Evolutionary conservation across 1,284 basidiomycete genomes (phyloP), one percentile per base, ranked within the genome.

Genomic region (Irpex sp.): DNA sequence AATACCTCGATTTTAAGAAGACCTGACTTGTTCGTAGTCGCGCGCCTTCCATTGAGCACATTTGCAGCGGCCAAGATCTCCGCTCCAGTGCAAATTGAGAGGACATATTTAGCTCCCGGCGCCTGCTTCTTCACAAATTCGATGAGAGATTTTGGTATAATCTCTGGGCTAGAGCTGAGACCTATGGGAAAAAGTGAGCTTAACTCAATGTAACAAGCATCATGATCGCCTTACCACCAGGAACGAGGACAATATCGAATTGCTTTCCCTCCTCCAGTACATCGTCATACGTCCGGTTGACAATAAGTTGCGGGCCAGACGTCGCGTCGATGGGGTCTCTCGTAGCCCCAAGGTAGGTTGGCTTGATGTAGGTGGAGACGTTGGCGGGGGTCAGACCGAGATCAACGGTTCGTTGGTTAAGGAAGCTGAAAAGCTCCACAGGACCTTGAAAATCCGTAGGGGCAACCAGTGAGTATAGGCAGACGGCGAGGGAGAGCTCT

Each of bases 31-130:
- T 82, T 81, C 19, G 80, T 79, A 4, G 80, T 82, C 13, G 80
- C 81, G 4, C 70, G 71, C 59, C 69, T 73, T 6, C 79, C 79
- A 49, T 81, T 78, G 6, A 83, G 70, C 1, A 81, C 66, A 0
- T 79, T 80, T 2, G 80, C 75, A 1, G 70, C 73, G 1, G 80
- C 80, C 0, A 76, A 74, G 31, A 81, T 44, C 37, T 72, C 68
- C 11, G 79, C 75, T 15, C 81, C 82, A 4, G 78, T 81, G 67
- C 82, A 82, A 1, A 81, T 77, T 1, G 80, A 79, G 59, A 82
- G 67, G 17, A 82, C 65, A 65, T 81, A 80, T 58, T 74, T 73
- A 3, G 81, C 70, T 3, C 70, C 68, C 1, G 78, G 76, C 54
- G 77, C 78, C 15, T 75, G 71, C 6, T 67, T 64, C 38, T 62